Evolutionary conservation across 2,329 filamentous ascomycete genomes (phyloP), one percentile per base, ranked within the genome.

Genomic region (Sporothrix mexicana): DNA sequence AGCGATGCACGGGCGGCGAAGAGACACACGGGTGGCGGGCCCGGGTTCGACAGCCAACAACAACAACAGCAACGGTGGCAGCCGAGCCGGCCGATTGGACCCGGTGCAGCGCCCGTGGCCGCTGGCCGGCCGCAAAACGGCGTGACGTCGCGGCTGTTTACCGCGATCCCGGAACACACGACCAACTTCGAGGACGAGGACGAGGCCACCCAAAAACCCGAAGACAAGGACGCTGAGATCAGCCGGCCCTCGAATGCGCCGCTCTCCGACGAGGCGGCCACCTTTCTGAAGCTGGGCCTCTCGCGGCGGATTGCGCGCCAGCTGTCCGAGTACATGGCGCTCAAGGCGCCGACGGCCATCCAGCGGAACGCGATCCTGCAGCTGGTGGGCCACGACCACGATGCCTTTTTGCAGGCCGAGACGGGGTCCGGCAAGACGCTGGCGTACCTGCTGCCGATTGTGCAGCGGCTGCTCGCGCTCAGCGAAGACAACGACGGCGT

Each of bases 361-460:
- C 96, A 99, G 82, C 95, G 95, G 77, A 93, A 93, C 74, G 92
- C 95, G 0, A 91, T 99, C 53, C 87, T 92, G 57, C 91, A 96
- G 77, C 83, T 99, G 74, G 82, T 97, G 61, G 90, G 90, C 57
- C 91, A 92, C 70, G 92, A 97, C 77, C 91, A 89, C 62, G 96
- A 99, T 84, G 95, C 95, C 1, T 99, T 99, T 78, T 92, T 99
- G 47, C 96, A 98, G 80, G 97, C 96, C 2, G 92, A 99, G 83
- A 99, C 96, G 0, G 96, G 96, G 77, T 99, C 96, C 0, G 96
- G 96, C 83, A 99, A 99, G 84, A 99, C 96, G 0, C 84, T 99
- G 74, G 93, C 96, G n/a, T 99, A 99, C 80, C 86, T 99, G 4
- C 84, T 99, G 7, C 96, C 96, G 1, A 92, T 99, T 64, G 90